These are phyloP conservation scores for Setaria viridis DNA, from an alignment of 202 grass and related monocot genomes.

Conservation along the genomic window DNA sequence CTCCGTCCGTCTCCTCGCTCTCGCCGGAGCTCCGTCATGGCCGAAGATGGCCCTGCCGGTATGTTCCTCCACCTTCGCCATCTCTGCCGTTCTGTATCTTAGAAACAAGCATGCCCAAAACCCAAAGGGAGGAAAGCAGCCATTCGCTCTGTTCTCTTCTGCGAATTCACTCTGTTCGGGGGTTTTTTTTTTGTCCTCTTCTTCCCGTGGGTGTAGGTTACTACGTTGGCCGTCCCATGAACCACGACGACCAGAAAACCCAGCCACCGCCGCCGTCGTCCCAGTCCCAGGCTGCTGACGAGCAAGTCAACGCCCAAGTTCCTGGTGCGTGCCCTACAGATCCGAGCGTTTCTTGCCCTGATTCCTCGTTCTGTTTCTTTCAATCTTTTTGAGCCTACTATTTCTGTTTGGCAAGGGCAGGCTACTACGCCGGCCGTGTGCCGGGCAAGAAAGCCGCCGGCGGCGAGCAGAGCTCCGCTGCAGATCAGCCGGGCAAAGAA, in stretches of 20 bases:
- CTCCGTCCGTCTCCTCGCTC: background rate
- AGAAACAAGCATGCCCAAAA: background rate
- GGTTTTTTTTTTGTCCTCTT: too few species aligned
- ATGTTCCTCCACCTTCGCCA: background rate
- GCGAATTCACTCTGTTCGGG: background rate
- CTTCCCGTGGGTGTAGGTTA: background rate
- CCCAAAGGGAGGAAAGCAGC: background rate
- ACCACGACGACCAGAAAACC: background rate
- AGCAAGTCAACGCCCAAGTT: background rate
- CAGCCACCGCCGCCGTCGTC: background rate
- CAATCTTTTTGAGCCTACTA: background rate
- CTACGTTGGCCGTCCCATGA: conserved; percentile 9
- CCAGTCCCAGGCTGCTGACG: background rate
- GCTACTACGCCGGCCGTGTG: background rate
- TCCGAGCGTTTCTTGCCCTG: background rate
- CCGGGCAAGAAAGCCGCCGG: background rate
- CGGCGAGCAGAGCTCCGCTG: background rate
- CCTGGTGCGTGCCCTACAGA: background rate
- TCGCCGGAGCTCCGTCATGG: background rate
- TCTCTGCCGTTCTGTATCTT: background rate
- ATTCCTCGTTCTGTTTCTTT: background rate
- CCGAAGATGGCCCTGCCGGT: background rate
- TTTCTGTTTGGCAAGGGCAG: background rate
- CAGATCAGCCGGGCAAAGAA: background rate
- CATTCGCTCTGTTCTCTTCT: background rate